These are phyloP conservation scores for Lasiodiplodia citricola DNA, from an alignment of 2,329 filamentous ascomycete species.

Conservation along the genomic window DNA sequence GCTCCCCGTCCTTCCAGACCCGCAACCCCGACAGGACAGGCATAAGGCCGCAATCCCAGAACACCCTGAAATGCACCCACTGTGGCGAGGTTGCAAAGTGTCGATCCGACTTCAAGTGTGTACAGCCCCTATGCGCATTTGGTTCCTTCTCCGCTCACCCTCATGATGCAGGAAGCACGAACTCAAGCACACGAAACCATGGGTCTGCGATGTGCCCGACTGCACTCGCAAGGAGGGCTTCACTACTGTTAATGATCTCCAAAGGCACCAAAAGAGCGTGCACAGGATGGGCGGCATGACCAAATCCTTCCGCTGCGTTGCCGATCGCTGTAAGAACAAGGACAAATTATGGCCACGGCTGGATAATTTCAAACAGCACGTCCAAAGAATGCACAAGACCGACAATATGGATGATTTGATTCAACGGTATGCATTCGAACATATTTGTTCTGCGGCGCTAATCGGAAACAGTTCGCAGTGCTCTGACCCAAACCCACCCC, in stretches of 20 bases:
- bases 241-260: conserved; percentile 78
- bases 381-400: conserved; percentile 69
- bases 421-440: conserved; percentile 45
- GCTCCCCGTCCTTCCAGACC: not conserved
- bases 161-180: conserved; percentile 69
- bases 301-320: conserved; percentile 64
- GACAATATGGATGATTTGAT: conserved; percentile 53
- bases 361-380: conserved; percentile 86
- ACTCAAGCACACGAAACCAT: conserved; percentile 71
- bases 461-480: conserved; percentile 33
- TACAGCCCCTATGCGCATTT: conserved; percentile 13
- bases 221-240: conserved; percentile 72
- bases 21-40: conserved; percentile 1
- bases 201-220: conserved; percentile 62
- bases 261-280: conserved; percentile 76
- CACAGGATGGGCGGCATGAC: conserved; percentile 59
- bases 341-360: conserved; percentile 77
- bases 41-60: not conserved
- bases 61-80: conserved; percentile 28
- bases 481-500: conserved; percentile 15
- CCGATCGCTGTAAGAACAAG: conserved; percentile 61
- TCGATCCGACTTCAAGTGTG: conserved; percentile 45
- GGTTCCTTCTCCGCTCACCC: not conserved
- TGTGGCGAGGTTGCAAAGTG: conserved; percentile 40
- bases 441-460: not conserved